These are phyloP conservation scores for Luzula sylvatica DNA, from an alignment of 176 grass and related monocot genomes.

Conservation along the genomic window DNA sequence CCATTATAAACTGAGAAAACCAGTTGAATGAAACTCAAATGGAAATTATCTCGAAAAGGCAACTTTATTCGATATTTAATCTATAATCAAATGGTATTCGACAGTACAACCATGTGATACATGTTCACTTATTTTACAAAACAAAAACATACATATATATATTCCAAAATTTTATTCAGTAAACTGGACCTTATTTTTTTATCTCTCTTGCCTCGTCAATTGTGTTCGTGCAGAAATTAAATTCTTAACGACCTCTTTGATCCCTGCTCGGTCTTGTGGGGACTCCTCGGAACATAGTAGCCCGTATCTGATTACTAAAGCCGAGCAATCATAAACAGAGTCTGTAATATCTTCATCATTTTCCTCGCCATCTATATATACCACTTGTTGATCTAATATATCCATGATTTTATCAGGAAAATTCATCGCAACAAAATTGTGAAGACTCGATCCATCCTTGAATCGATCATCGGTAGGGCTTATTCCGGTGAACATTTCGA, in stretches of 20 bases:
- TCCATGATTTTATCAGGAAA: not conserved
- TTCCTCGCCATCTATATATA: not conserved
- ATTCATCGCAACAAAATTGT: not conserved
- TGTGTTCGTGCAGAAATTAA: not conserved
- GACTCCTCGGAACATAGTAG: slow-evolving; percentile 5
- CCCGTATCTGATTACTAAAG: slow-evolving; percentile 9
- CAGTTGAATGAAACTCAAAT: too few species aligned
- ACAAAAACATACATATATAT: too few species aligned
- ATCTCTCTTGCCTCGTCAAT: not conserved
- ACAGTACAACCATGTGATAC: too few species aligned
- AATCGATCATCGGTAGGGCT: slow-evolving; percentile 26
- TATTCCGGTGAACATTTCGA: slow-evolving; percentile 45
- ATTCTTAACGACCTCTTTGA: not conserved
- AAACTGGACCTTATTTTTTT: too few species aligned
- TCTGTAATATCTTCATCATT: not conserved
- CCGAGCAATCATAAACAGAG: not conserved
- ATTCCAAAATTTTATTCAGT: too few species aligned
- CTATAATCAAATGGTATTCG: too few species aligned
- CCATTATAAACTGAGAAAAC: too few species aligned
- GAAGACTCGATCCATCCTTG: slow-evolving; percentile 21
- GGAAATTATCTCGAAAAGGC: too few species aligned
- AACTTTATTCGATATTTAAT: too few species aligned
- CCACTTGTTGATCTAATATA: slow-evolving; percentile 7
- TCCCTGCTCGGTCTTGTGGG: not conserved
- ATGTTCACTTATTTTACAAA: too few species aligned